Base-by-base conservation (phyloP, 1,284 basidiomycete genomes). In the Inonotus obliquus region DNA sequence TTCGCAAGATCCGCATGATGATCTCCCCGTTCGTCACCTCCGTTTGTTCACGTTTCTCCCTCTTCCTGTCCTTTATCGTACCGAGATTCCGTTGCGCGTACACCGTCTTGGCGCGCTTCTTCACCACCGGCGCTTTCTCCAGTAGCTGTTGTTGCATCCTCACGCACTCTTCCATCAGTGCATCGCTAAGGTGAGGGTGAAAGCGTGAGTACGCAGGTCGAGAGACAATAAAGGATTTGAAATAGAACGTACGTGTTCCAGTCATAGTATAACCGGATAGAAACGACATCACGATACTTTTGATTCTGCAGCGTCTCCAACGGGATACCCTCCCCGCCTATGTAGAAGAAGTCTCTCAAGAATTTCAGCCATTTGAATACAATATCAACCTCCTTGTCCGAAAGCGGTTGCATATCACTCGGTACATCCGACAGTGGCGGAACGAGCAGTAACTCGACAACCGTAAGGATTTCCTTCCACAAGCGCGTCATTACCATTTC, bases 331-430 rank as follows among this genome's bases (percentile, higher is more conserved):
- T 97, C 92, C 6, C 97, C 97, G 41, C 87, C 91, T 10, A 94
- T 95, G 71, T 97, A 89, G 79, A 98, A 98, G 77, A 96, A 99
- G 73, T 96, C 93, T 59, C 91, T 82, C 70, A 99, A 72, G 78
- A 97, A 97, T 90, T 95, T 94, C 56, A 98, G 76, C 97, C 97
- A 99, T 72, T 96, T 97, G 78, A 98, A 95, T 10, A 96, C 96
- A 60, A 99, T 91, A 70, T 98, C 96, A 29, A 98, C 92, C 76
- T 98, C 96, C 76, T 96, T 95, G 69, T 97, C 96, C 38, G 82
- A 87, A 68, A 99, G 73, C 13, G 94, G 89, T 66, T 89, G 88
- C 93, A 98, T 92, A 61, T 92, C 89, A 59, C 94, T 94, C 9
- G 89, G 81, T n/a, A 86, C 79, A 65, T 97, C 94, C 5, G 91